Conservation (phyloP, 2,329 filamentous ascomycete genomes). For the Westerdykella sp. region DNA sequence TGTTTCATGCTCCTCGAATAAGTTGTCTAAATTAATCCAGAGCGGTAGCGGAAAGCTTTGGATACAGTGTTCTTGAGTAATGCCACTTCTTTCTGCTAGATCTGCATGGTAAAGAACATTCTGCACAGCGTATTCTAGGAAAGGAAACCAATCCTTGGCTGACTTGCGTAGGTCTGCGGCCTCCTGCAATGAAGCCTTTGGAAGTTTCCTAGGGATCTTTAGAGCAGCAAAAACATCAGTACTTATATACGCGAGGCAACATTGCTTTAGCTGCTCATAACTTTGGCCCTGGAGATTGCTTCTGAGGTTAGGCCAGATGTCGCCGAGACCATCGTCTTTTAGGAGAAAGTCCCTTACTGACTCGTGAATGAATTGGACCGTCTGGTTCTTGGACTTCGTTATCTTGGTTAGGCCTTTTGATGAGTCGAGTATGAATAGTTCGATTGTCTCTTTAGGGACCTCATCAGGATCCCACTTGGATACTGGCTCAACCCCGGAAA, state of each 20-base stretch:
- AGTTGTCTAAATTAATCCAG: slow-evolving; percentile 32
- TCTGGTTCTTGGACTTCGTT: slow-evolving; percentile 12
- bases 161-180: slow-evolving; percentile 3
- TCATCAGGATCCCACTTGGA: slow-evolving; percentile 12
- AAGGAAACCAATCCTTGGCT: slow-evolving; percentile 32
- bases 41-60: slow-evolving; percentile 16
- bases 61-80: slow-evolving; percentile 15
- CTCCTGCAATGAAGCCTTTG: slow-evolving; percentile 4
- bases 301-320: slow-evolving; percentile 31
- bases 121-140: slow-evolving; percentile 43
- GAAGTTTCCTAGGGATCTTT: slow-evolving; percentile 2
- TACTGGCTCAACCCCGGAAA: slow-evolving; percentile 6
- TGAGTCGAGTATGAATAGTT: slow-evolving; percentile 16
- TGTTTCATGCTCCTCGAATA: slow-evolving; percentile 25
- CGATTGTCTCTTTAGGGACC: slow-evolving; percentile 6
- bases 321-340: slow-evolving; percentile 27
- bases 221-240: slow-evolving; percentile 8
- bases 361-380: slow-evolving; percentile 28
- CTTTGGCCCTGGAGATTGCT: slow-evolving; percentile 29
- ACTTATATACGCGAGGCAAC: slow-evolving; percentile 40
- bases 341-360: slow-evolving; percentile 37
- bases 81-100: slow-evolving; percentile 20
- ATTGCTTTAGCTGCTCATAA: slow-evolving; percentile 42
- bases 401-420: slow-evolving; percentile 21
- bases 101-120: slow-evolving; percentile 43